Evolutionary conservation across 768 basidiomycete genomes (phyloP), one percentile per base, ranked within the genome.

Genomic region (Neoboletus brunneissimus): DNA sequence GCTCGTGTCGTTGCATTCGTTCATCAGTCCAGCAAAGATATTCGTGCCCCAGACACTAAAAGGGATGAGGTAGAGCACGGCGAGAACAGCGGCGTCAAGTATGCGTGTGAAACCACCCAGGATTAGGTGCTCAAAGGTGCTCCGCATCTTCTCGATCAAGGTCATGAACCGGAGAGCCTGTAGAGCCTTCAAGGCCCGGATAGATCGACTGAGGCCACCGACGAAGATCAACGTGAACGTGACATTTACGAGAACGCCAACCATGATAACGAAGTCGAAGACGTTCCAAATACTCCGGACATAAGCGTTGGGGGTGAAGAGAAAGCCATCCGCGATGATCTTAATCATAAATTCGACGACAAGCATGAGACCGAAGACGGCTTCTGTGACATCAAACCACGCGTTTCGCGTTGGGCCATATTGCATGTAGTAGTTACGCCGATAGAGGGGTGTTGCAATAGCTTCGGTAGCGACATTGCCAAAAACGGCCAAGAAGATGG

Each of bases 21-120:
- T 94, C 77, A 94, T 85, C 56, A 85, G 74, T 16, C 93, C 94
- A 2, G 85, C 78, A 73, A 98, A 98, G 70, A 98, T 91, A 65
- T 94, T 97, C 48, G 91, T 81, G 11, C 94, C 94, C 93, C 93
- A 95, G 10, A 95, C 86, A 18, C 93, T 91, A 66, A 91, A 94
- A 0, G 91, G 91, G 61, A 94, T 90, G 84, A 94, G 88, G 69
- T 93, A 94, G 49, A 98, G 80, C 44, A 94, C 82, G 50, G 95
- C 92, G 16, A 98, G 83, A 47, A 96, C 72, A 4, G 88, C 92
- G 2, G 96, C 96, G 60, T 96, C 93, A 52, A 97, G 59, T 58
- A 98, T 94, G 63, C 91, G 87, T 31, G 79, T 69, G 11, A 87
- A 87, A 4, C 95, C 95, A 13, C 90, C 88, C 59, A 97, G 86